phyloP scores from a whole-genome alignment of 2,329 filamentous ascomycete genomes.

The Alternaria ventricosa region DNA sequence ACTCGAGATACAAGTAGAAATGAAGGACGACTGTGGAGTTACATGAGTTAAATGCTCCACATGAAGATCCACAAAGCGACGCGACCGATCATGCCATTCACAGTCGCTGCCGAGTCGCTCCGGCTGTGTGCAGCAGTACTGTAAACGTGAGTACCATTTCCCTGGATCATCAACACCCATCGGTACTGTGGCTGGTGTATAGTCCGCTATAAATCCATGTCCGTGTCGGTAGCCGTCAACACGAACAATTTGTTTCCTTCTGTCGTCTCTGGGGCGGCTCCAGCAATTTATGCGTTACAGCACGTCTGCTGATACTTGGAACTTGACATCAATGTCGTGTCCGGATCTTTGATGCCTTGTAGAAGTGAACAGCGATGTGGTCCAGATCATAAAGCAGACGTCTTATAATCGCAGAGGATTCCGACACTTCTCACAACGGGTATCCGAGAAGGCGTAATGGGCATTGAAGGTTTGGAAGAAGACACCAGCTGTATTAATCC shows the following conservation, averaged over 20 bases:
- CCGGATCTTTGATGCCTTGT: neutral
- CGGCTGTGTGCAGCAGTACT: neutral
- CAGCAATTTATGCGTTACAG: neutral
- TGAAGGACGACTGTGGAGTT: neutral
- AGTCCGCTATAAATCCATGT: neutral
- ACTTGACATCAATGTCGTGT: neutral
- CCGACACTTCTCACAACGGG: neutral
- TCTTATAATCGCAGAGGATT: neutral
- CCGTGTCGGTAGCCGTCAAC: neutral
- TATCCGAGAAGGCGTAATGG: neutral
- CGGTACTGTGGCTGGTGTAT: neutral
- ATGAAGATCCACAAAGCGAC: neutral
- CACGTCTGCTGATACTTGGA: neutral
- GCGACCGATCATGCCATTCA: neutral
- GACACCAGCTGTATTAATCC: neutral
- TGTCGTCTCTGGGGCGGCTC: neutral
- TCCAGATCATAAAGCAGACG: neutral
- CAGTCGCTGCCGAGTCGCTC: neutral
- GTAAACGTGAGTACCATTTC: neutral
- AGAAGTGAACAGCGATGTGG: neutral
- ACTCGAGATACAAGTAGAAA: neutral
- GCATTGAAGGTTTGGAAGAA: fast-evolving
- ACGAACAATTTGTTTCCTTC: neutral
- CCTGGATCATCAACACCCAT: neutral
- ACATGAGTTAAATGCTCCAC: neutral